Evolutionary conservation across 2,329 filamentous ascomycete species (phyloP).

Genomic region (Botrytis deweyae): DNA sequence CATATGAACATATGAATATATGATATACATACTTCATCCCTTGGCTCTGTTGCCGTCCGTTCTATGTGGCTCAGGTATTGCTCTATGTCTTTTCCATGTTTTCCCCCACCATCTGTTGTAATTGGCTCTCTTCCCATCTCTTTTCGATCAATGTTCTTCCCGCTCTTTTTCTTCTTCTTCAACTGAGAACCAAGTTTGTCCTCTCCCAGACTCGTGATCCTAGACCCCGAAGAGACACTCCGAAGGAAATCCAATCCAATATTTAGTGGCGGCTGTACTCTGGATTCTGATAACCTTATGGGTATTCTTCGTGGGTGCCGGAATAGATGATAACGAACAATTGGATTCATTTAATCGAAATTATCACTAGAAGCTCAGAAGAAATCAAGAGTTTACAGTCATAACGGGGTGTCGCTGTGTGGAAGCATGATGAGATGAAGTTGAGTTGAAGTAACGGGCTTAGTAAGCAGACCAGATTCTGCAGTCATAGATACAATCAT

Average conservation of each 20-base stretch:
- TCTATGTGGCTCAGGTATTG: slow-evolving; percentile 1
- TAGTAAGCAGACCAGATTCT: background rate
- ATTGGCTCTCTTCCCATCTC: background rate
- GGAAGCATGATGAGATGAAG: background rate
- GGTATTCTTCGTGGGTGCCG: background rate
- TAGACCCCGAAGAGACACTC: background rate
- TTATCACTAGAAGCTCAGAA: background rate
- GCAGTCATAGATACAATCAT: background rate
- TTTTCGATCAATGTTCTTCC: background rate
- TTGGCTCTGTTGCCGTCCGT: background rate
- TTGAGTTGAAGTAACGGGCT: background rate
- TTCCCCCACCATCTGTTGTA: background rate
- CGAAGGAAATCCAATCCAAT: background rate
- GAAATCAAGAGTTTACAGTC: background rate
- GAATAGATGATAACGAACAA: background rate
- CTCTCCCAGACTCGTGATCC: background rate
- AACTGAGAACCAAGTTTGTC: background rate
- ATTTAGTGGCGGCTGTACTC: background rate
- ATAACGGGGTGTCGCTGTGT: background rate
- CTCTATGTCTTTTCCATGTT: background rate
- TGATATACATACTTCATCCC: background rate
- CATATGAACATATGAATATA: background rate
- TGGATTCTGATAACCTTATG: background rate
- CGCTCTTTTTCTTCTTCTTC: too few species aligned
- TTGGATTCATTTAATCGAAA: background rate